Conservation (phyloP, 164 flowering plant species). For the Vitis rotundifolia region DNA sequence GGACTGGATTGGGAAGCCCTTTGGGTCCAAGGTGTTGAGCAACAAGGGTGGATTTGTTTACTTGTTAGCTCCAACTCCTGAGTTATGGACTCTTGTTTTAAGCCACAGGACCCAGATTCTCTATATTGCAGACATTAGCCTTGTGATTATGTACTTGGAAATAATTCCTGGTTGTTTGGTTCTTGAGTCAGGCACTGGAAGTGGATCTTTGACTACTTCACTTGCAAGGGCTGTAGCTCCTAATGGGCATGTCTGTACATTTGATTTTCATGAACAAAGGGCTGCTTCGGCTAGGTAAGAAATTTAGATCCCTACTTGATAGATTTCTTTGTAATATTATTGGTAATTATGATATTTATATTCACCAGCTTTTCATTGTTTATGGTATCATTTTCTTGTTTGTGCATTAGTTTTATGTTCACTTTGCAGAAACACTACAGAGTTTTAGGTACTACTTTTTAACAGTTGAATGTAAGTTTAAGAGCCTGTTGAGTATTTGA, state of each 20-base stretch:
- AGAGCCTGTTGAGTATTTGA: no score
- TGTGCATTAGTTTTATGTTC: neutral
- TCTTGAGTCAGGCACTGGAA: slow-evolving; percentile 91
- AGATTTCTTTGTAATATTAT: neutral
- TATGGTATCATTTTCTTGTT: slow-evolving; percentile 1
- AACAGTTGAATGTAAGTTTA: no score
- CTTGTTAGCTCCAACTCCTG: slow-evolving; percentile 88
- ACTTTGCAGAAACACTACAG: neutral
- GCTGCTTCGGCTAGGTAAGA: slow-evolving; percentile 82
- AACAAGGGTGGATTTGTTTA: slow-evolving; percentile 78
- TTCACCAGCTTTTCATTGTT: neutral
- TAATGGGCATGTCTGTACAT: slow-evolving; percentile 77
- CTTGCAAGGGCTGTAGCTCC: slow-evolving; percentile 92
- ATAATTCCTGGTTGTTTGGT: slow-evolving; percentile 84
- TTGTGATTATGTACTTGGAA: slow-evolving; percentile 76
- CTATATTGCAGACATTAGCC: slow-evolving; percentile 86
- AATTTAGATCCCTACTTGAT: neutral
- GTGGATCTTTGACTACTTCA: slow-evolving; percentile 84
- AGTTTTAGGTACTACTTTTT: no score
- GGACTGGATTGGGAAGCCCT: slow-evolving; percentile 88
- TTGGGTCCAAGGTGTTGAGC: slow-evolving; percentile 82
- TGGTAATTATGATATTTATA: neutral
- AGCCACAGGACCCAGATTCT: slow-evolving; percentile 96
- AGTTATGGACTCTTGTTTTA: slow-evolving; percentile 86
- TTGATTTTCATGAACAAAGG: slow-evolving; percentile 87